These are phyloP conservation scores for Hibiscus syriacus DNA, from an alignment of 345 rosid genomes.

Conservation along the genomic window DNA sequence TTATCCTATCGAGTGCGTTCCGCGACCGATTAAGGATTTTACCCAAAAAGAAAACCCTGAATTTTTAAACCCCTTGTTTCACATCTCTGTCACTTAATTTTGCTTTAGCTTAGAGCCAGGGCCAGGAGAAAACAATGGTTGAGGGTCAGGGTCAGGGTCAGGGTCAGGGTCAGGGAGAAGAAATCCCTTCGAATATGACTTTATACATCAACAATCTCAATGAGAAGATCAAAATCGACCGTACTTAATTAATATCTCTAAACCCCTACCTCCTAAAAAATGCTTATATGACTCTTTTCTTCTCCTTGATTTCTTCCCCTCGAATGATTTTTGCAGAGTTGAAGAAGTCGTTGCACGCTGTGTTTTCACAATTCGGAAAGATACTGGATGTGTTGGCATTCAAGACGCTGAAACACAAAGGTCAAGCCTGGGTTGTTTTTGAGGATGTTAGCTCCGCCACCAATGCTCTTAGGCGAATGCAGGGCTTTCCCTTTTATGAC, in stretches of 20 bases:
- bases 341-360: slow-evolving; percentile 86
- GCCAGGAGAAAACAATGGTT: slow-evolving; percentile 33
- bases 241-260: slow-evolving; percentile 21
- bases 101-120: neutral
- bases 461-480: slow-evolving; percentile 76
- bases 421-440: slow-evolving; percentile 97
- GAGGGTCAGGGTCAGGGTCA: slow-evolving; percentile 22
- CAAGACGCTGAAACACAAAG: slow-evolving; percentile 96
- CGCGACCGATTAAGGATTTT: neutral
- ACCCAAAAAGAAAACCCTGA: neutral
- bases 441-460: slow-evolving; percentile 70
- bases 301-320: neutral
- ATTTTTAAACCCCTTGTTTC: neutral
- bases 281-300: neutral
- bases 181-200: slow-evolving; percentile 58
- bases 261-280: neutral
- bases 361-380: slow-evolving; percentile 91
- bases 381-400: slow-evolving; percentile 83
- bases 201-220: slow-evolving; percentile 95
- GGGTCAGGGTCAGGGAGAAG: slow-evolving; percentile 30
- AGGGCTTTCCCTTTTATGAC: slow-evolving; percentile 88
- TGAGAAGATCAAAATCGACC: slow-evolving; percentile 89
- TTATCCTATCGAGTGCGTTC: neutral
- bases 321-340: slow-evolving; percentile 37
- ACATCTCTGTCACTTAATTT: neutral